Evolutionary conservation across 495 filamentous ascomycete genomes (phyloP).

Genomic region (Penicillium bialowiezense): DNA sequence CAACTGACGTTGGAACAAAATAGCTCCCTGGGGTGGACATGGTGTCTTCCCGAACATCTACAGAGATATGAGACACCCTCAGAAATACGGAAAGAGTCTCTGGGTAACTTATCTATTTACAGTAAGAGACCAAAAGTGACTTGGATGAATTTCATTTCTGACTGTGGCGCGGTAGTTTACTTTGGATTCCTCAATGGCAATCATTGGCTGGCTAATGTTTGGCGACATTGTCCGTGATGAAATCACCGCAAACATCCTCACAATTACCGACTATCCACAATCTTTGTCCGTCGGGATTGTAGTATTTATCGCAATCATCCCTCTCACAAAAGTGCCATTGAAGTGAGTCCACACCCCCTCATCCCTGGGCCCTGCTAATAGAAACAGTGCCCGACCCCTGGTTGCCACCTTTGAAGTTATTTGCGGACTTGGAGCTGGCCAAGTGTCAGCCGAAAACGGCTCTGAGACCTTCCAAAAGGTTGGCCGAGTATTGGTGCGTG

Average conservation of each 20-base stretch:
- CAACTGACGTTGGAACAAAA: background rate
- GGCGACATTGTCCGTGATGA: constrained; percentile 81
- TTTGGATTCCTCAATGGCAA: constrained; percentile 75
- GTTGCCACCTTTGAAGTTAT: constrained; percentile 79
- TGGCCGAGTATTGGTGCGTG: constrained; percentile 59
- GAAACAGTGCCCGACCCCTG: constrained; percentile 70
- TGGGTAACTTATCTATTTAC: constrained; percentile 88
- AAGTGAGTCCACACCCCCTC: constrained; percentile 53
- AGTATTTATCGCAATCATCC: constrained; percentile 85
- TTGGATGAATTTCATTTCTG: constrained; percentile 6
- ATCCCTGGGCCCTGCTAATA: constrained; percentile 12
- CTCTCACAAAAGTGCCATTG: constrained; percentile 88
- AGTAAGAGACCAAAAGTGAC: constrained; percentile 45
- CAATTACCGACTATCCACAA: constrained; percentile 70
- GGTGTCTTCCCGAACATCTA: constrained; percentile 97
- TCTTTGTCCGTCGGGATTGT: constrained; percentile 72
- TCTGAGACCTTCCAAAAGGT: constrained; percentile 55
- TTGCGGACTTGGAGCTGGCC: constrained; percentile 57
- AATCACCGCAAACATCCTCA: constrained; percentile 84
- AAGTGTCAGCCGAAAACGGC: constrained; percentile 41
- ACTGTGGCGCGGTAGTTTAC: constrained; percentile 52
- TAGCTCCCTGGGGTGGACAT: constrained; percentile 91
- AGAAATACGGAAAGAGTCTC: constrained; percentile 75
- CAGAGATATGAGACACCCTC: constrained; percentile 92
- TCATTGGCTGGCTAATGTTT: constrained; percentile 89